These are phyloP conservation scores for Ophiocordyceps unilateralis DNA, from an alignment of 2,329 filamentous ascomycete genomes.

Conservation along the genomic window DNA sequence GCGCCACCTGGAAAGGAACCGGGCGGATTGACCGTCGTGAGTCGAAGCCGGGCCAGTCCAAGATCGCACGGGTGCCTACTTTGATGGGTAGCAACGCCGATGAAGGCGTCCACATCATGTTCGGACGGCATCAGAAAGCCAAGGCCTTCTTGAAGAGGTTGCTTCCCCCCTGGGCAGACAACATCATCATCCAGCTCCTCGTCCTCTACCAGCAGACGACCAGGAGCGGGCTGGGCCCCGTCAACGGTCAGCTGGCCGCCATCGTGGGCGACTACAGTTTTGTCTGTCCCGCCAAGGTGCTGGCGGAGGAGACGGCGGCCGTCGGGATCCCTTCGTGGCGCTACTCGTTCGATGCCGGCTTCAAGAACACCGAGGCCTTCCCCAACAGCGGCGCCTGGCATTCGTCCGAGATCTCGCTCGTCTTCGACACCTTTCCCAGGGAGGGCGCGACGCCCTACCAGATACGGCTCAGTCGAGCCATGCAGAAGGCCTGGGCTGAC, in stretches of 20 bases:
- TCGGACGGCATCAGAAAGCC: no score
- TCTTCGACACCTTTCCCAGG: conserved; percentile 19
- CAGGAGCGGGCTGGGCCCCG: conserved; percentile 4
- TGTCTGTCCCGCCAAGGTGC: conserved; percentile 7
- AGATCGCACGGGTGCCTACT: conserved; percentile 9
- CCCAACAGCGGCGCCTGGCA: conserved; percentile 23
- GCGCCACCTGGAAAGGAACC: conserved; percentile 6
- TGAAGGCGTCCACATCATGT: no score
- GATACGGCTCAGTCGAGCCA: conserved; percentile 4
- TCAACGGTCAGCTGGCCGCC: conserved; percentile 6
- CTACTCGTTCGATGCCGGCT: conserved; percentile 30
- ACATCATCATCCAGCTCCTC: neutral
- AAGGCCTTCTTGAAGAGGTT: no score
- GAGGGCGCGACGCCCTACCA: conserved; percentile 8
- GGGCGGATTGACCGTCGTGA: conserved; percentile 3
- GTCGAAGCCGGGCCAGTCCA: conserved; percentile 1
- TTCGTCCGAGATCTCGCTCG: conserved; percentile 23
- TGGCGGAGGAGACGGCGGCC: conserved; percentile 13
- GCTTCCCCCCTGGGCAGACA: no score
- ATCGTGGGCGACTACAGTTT: conserved; percentile 8
- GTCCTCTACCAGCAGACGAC: neutral
- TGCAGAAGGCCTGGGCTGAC: conserved; percentile 12
- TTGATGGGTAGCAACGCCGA: conserved; percentile 8
- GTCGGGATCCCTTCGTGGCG: conserved; percentile 23
- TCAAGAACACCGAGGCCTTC: conserved; percentile 24